Evolutionary conservation across 495 filamentous ascomycete species (phyloP), one percentile per base, ranked within the genome.

Genomic region (Penicillium paxilli): DNA sequence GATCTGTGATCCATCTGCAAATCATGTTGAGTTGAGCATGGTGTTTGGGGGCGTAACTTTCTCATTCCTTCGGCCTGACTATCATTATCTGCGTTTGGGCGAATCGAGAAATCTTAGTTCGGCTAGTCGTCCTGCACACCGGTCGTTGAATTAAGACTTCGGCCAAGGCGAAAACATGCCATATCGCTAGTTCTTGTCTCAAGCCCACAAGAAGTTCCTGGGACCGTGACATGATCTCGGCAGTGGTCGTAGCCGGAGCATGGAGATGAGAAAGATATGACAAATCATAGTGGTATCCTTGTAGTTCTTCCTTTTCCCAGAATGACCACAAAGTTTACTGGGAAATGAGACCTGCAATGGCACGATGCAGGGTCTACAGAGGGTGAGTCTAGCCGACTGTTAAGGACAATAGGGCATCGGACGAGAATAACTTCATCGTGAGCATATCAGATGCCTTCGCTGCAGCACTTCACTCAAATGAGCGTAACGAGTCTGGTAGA

Each of bases 31-130:
- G 35, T 23, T 7, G 2, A 9, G 20, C 40, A 23, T 55, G 48
- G n/a, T 28, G 46, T 41, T 50, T 41, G 44, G 49, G 48, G 52
- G 48, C 49, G 52, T 49, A 56, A 60, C 52, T 44, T 60, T 56
- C 41, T 38, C 21, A 32, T 44, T 40, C 19, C 20, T 38, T 35
- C 28, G 24, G 25, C 6, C 19, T 11, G 26, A 41, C 14, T 30
- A 30, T 44, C 44, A n/a, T 42, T 30, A 23, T 23, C 26, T n/a
- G 6, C 33, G 21, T 23, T 53, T 51, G 41, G 50, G 24, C 16
- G 42, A 28, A 42, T 35, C 7, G 14, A 16, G 26, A 5, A 25
- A 47, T 33, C 19, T 45, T 25, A 26, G 7, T 44, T 51, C 16
- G 3, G 24, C n/a, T n/a, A n/a, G 2, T 30, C 37, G 42, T 50